These are phyloP conservation scores for Penicillium chermesinum DNA, from an alignment of 495 filamentous ascomycete species.

Conservation along the genomic window DNA sequence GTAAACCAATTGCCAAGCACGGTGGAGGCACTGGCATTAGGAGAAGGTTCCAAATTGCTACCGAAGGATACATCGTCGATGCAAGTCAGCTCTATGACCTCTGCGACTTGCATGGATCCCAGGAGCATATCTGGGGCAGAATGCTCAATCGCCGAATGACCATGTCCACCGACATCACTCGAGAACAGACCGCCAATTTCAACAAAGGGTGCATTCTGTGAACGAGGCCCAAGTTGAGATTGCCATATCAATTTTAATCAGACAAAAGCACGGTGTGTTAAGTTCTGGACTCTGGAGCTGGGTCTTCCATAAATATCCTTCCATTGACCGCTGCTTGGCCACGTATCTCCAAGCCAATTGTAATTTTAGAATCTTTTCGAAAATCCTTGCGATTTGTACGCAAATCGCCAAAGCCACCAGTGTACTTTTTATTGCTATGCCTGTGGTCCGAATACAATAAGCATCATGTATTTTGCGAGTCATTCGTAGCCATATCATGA, in stretches of 20 bases:
- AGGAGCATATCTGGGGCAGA: no score
- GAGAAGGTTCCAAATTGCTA: no score
- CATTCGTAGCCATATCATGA: neutral
- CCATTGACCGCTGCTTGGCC: slow-evolving; percentile 2
- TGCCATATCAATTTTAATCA: neutral
- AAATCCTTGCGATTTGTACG: neutral
- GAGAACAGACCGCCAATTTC: neutral
- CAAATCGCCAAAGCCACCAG: no score
- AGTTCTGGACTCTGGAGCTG: neutral
- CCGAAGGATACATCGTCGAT: no score
- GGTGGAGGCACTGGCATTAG: no score
- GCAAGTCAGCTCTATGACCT: no score
- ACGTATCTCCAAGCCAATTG: neutral
- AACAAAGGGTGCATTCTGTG: neutral
- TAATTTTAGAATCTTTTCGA: neutral
- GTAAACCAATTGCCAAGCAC: no score
- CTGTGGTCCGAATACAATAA: no score
- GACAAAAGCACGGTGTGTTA: neutral
- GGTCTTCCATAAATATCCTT: neutral
- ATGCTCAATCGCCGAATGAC: neutral
- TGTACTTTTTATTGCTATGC: no score
- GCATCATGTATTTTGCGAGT: no score
- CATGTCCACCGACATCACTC: neutral
- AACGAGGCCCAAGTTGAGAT: no score
- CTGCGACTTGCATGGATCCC: neutral